Percentiles rank a stretch among this genome's conserved stretches.
These are phyloP conservation scores for Tylopilus vinaceipallidus DNA, from an alignment of 768 basidiomycete species.

Conservation along the genomic window DNA sequence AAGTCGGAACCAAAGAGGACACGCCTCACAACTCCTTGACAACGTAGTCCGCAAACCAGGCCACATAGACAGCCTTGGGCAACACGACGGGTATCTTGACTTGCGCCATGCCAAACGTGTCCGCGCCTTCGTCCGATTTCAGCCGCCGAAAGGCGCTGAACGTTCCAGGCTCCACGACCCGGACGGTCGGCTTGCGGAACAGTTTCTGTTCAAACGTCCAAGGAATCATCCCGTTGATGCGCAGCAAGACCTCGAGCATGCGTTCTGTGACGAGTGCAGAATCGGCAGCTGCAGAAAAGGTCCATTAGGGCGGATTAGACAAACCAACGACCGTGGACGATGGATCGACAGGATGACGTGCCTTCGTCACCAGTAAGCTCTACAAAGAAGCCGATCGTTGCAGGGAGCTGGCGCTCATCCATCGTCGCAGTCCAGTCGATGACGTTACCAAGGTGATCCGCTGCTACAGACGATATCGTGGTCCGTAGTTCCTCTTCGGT, in stretches of 20 bases:
- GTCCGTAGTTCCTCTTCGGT: conserved; percentile 7
- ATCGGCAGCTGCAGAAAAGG: background rate
- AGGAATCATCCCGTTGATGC: background rate
- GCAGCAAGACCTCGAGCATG: conserved; percentile 11
- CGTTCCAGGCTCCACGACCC: conserved; percentile 18
- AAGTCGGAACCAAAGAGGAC: background rate
- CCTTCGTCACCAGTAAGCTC: conserved; percentile 6
- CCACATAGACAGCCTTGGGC: background rate
- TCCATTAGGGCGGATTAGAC: no score
- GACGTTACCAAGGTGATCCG: background rate
- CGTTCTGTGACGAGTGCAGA: background rate
- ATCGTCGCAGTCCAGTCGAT: conserved; percentile 17
- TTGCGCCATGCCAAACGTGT: conserved; percentile 2
- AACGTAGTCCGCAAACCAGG: conserved; percentile 18
- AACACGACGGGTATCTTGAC: conserved; percentile 22
- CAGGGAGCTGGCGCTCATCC: conserved; percentile 8
- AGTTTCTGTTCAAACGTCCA: background rate
- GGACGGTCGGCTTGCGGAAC: conserved; percentile 19
- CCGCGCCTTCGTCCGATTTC: conserved; percentile 11
- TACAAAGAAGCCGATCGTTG: conserved; percentile 13
- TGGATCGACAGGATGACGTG: background rate
- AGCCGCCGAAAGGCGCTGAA: conserved; percentile 20
- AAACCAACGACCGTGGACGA: no score
- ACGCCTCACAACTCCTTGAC: conserved; percentile 9
- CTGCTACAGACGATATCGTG: background rate